Base-by-base conservation (phyloP, 164 flowering plant genomes). In the Vitis rupestris region DNA sequence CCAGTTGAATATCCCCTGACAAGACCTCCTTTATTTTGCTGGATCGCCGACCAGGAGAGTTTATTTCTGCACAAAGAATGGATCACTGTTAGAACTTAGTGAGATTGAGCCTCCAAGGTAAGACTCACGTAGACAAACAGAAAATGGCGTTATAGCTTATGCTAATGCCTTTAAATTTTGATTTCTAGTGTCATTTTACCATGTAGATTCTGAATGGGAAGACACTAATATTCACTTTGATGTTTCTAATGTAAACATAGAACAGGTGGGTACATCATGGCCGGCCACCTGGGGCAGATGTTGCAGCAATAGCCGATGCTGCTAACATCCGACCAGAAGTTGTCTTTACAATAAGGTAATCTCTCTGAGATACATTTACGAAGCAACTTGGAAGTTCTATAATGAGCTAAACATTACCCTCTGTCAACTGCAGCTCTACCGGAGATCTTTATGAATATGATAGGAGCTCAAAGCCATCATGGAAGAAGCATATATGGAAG, bases 371-470 rank as follows among this genome's bases (percentile, higher is more conserved):
- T 64, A 2, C 51, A 48, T 51, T 31, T 59, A 37, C 0, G 44
- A 37, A 37, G 44, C 44, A 37, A 17, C 66, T 71, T 64, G 54
- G 61, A 53, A 19, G 50, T 27, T 27, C 11, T 19, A 29, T 47
- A 3, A n/a, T 11, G 29, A 31, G 59, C 77, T 76, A 67, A 79
- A 69, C 12, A 63, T 58, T 65, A 73, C 58, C 66, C 58, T 48
- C 60, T 48, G 15, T 73, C n/a, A 19, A 67, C 65, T 82, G 78
- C 89, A 93, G 98, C 76, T 87, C 87, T 63, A 71, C 78, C 16
- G 98, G 98, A 58, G 91, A 88, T 65, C 92, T 91, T 44, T 93
- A 89, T 69, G 97, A 90, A 72, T 84, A 83, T 71, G 94, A 88
- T 66, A 77, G 66, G 57, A 81, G 59, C 79, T 83, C 97, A 64